These are phyloP conservation scores for Peribolospora baueri DNA, from an alignment of 768 basidiomycete species.

Conservation along the genomic window DNA sequence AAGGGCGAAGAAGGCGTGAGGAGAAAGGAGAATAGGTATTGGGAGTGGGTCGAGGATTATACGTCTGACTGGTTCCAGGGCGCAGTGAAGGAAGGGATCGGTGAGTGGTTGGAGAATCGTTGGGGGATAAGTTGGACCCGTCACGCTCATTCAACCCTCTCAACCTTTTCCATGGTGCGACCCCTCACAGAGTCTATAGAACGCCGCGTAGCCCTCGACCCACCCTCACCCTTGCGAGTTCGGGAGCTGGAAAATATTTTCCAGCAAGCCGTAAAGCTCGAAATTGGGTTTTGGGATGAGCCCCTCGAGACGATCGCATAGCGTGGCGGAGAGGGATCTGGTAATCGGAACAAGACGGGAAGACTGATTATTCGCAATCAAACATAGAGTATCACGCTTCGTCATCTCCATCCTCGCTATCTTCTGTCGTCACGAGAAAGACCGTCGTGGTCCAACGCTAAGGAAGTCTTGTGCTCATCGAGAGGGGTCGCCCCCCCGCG, in stretches of 20 bases:
- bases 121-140: no score
- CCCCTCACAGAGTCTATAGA: constrained; percentile 43
- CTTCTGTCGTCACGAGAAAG: no score
- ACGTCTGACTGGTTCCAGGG: constrained; percentile 41
- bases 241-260: constrained; percentile 47
- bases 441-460: no score
- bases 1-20: constrained; percentile 25
- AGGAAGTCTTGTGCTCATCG: no score
- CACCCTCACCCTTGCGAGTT: constrained; percentile 36
- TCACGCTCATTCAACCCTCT: neutral
- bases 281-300: constrained; percentile 74
- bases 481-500: no score
- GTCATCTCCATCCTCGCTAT: no score
- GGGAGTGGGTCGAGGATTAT: constrained; percentile 35
- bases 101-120: constrained; percentile 23
- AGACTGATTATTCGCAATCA: no score
- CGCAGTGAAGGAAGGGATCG: constrained; percentile 48
- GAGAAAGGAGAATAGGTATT: constrained; percentile 54
- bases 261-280: constrained; percentile 48
- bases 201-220: constrained; percentile 31
- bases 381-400: no score
- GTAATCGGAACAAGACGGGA: no score
- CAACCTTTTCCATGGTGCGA: no score
- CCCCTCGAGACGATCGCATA: constrained; percentile 19
- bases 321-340: no score